phyloP scores from a whole-genome alignment of 176 grass and related monocot species.

The Phragmites australis region DNA sequence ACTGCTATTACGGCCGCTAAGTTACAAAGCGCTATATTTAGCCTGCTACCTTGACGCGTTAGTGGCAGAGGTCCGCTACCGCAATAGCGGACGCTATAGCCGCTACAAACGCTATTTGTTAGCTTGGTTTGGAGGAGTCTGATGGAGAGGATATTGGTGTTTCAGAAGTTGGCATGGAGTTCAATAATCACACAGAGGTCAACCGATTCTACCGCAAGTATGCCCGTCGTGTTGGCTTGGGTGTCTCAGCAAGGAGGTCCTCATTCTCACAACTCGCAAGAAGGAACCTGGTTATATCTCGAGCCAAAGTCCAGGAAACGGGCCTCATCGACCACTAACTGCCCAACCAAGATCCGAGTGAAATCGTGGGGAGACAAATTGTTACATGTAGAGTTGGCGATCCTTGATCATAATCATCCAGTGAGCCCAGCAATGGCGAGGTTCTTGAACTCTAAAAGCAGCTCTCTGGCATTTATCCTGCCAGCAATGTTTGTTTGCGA shows the following conservation, averaged over 20 bases:
- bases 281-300: slow-evolving; percentile 83
- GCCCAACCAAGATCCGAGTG: slow-evolving; percentile 80
- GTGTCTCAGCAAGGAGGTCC: slow-evolving; percentile 85
- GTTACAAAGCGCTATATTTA: too few relatives aligned
- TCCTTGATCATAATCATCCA: slow-evolving; percentile 87
- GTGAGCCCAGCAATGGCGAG: slow-evolving; percentile 93
- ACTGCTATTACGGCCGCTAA: too few relatives aligned
- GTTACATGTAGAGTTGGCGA: slow-evolving; percentile 89
- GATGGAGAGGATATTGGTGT: slow-evolving; percentile 62
- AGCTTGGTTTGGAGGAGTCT: slow-evolving; percentile 52
- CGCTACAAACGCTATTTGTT: too few relatives aligned
- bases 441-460: slow-evolving; percentile 89
- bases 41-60: too few relatives aligned
- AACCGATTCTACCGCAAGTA: slow-evolving; percentile 79
- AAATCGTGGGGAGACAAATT: slow-evolving; percentile 93
- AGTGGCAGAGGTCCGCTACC: too few relatives aligned
- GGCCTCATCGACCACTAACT: slow-evolving; percentile 87
- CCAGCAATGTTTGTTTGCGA: slow-evolving; percentile 21
- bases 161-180: slow-evolving; percentile 95
- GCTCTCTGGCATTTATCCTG: slow-evolving; percentile 53
- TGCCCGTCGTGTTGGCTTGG: slow-evolving; percentile 84
- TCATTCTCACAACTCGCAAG: slow-evolving; percentile 84
- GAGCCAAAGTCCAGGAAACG: slow-evolving; percentile 91
- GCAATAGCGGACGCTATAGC: too few relatives aligned
- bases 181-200: slow-evolving; percentile 75